Conservation (phyloP, 2,329 filamentous ascomycete genomes). For the Emericellopsis cladophorae region DNA sequence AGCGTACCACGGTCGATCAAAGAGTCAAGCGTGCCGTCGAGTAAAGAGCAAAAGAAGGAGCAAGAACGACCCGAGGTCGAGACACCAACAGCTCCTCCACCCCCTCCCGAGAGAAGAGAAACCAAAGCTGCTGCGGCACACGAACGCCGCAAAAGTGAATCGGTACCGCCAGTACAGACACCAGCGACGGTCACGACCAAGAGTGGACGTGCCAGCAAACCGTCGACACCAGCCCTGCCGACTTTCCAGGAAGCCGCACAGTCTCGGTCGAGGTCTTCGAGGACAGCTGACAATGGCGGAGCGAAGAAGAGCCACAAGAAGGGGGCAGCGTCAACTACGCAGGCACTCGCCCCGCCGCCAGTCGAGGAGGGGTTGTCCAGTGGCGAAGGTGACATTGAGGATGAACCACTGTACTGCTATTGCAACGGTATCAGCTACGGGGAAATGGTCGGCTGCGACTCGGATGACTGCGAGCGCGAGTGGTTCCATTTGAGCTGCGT, state of each 20-base stretch:
- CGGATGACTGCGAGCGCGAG: slow-evolving; percentile 57
- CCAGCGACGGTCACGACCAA: slow-evolving; percentile 45
- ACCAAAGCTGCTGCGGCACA: slow-evolving; percentile 19
- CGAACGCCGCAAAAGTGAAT: slow-evolving; percentile 24
- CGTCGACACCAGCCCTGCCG: slow-evolving; percentile 48
- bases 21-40: slow-evolving; percentile 25
- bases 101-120: slow-evolving; percentile 28
- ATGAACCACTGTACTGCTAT: slow-evolving; percentile 68
- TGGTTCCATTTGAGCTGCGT: slow-evolving; percentile 82
- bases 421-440: slow-evolving; percentile 72
- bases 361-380: slow-evolving; percentile 14
- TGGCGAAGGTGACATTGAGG: slow-evolving; percentile 48
- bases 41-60: slow-evolving; percentile 21
- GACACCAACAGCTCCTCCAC: slow-evolving; percentile 10
- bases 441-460: slow-evolving; percentile 75
- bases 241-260: slow-evolving; percentile 45
- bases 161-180: slow-evolving; percentile 28
- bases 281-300: slow-evolving; percentile 25
- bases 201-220: slow-evolving; percentile 53
- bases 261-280: slow-evolving; percentile 32
- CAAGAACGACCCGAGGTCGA: slow-evolving; percentile 12
- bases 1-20: slow-evolving; percentile 36
- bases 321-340: slow-evolving; percentile 24
- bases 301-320: slow-evolving; percentile 50
- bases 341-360: slow-evolving; percentile 18